Evolutionary conservation across 164 flowering plant genomes (phyloP).

Genomic region (Annona squamosa): DNA sequence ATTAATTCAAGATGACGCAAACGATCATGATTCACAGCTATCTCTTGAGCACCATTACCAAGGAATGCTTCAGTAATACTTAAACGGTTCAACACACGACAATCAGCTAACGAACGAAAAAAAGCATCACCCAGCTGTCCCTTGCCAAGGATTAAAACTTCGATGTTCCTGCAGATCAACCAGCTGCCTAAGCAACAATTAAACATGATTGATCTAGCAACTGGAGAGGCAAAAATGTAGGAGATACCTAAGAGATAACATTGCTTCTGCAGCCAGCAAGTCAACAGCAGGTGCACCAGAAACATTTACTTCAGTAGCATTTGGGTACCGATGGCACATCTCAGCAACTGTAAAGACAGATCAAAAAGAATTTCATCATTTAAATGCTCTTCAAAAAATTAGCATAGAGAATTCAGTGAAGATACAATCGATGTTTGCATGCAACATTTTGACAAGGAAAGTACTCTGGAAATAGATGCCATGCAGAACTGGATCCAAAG

Average conservation of each 20-base stretch:
- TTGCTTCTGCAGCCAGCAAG: conserved; percentile 54
- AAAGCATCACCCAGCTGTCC: conserved; percentile 66
- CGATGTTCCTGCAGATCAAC: conserved; percentile 52
- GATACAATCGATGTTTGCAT: not conserved
- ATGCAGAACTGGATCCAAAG: not conserved
- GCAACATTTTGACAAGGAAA: not conserved
- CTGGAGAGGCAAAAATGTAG: conserved; percentile 1
- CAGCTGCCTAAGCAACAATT: conserved; percentile 13
- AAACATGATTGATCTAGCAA: not conserved
- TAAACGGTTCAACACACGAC: conserved; percentile 56
- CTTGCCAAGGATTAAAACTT: conserved; percentile 60
- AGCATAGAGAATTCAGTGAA: not conserved
- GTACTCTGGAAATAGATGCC: not conserved
- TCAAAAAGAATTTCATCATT: not conserved
- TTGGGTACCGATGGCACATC: conserved; percentile 80
- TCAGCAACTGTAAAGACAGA: conserved; percentile 59
- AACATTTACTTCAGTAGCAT: conserved; percentile 72
- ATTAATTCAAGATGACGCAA: conserved; percentile 62
- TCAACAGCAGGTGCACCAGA: conserved; percentile 53
- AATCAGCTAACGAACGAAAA: conserved; percentile 62
- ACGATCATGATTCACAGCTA: conserved; percentile 62
- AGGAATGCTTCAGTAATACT: conserved; percentile 59
- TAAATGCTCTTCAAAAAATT: not conserved
- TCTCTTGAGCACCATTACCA: conserved; percentile 82
- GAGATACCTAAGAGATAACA: conserved; percentile 54